Percentiles rank a stretch among this genome's conserved stretches.
These are phyloP conservation scores for Piper longum DNA, from an alignment of 164 flowering plant genomes.

Conservation along the genomic window DNA sequence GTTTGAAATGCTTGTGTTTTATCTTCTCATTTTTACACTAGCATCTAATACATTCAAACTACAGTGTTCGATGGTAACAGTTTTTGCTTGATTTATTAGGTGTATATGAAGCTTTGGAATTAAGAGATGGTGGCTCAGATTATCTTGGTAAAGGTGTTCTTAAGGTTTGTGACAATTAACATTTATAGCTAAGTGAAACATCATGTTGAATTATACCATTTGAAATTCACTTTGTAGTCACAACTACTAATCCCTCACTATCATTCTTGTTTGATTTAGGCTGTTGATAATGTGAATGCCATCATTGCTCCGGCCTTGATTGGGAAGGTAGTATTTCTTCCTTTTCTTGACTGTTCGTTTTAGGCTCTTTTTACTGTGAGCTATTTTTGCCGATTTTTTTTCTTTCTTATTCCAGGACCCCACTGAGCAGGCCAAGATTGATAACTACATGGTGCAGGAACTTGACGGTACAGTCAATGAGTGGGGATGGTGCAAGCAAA, in stretches of 20 bases:
- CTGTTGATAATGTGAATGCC: slow-evolving; percentile 42
- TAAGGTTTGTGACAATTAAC: slow-evolving; percentile 18
- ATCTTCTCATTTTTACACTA: too few species aligned
- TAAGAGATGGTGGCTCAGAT: slow-evolving; percentile 50
- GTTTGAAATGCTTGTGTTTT: too few species aligned
- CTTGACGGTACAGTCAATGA: too few species aligned
- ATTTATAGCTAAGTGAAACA: background rate
- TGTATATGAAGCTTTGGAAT: slow-evolving; percentile 41
- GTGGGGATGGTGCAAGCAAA: slow-evolving; percentile 15
- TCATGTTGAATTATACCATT: background rate
- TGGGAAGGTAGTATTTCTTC: slow-evolving; percentile 27
- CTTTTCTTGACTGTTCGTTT: background rate
- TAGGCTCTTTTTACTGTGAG: background rate
- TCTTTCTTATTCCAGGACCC: slow-evolving; percentile 21
- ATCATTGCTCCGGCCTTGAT: slow-evolving; percentile 45
- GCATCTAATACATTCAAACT: too few species aligned
- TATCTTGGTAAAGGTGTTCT: slow-evolving; percentile 44
- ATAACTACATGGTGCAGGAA: too few species aligned
- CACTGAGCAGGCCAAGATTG: slow-evolving; percentile 17
- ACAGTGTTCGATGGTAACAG: background rate
- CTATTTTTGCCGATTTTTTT: background rate
- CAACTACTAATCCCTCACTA: background rate
- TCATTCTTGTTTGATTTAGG: slow-evolving; percentile 11
- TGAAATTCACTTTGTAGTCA: background rate
- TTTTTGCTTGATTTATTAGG: slow-evolving; percentile 12